Evolutionary conservation across 441 rosid genomes (phyloP).

Genomic region (Euphorbia celastroides): DNA sequence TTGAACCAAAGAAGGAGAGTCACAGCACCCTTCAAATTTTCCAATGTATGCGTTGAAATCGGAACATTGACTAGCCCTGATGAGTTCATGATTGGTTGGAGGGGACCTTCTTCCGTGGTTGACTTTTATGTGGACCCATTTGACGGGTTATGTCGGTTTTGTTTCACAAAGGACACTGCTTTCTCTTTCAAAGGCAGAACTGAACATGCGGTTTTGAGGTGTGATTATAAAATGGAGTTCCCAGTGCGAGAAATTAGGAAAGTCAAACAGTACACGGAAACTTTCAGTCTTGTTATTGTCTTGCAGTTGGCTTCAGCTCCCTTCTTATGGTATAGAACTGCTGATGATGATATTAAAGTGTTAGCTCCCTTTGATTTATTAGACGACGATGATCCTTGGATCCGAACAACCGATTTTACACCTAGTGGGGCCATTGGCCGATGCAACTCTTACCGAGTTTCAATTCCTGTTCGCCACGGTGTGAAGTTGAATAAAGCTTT

Average conservation of each 20-base stretch:
- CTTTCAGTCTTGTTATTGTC: constrained; percentile 40
- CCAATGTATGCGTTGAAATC: constrained; percentile 53
- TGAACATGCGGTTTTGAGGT: constrained; percentile 58
- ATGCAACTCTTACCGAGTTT: constrained; percentile 56
- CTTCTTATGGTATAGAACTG: constrained; percentile 75
- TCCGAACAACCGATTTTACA: constrained; percentile 84
- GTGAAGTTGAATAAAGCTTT: constrained; percentile 47
- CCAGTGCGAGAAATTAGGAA: constrained; percentile 63
- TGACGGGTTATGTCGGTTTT: constrained; percentile 65
- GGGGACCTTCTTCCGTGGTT: constrained; percentile 47
- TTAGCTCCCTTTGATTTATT: constrained; percentile 54
- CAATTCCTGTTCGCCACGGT: constrained; percentile 61
- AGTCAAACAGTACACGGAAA: constrained; percentile 42
- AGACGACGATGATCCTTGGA: constrained; percentile 99
- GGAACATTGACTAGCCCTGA: constrained; percentile 46
- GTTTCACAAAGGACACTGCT: constrained; percentile 59
- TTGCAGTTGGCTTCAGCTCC: constrained; percentile 78
- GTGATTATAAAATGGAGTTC: constrained; percentile 80
- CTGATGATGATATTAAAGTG: constrained; percentile 63
- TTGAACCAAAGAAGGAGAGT: constrained; percentile 64
- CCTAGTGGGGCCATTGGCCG: constrained; percentile 73
- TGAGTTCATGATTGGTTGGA: constrained; percentile 67
- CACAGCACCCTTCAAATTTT: constrained; percentile 42
- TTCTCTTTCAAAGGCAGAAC: constrained; percentile 55
- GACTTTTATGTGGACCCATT: constrained; percentile 86